Percentiles rank a stretch among this genome's conserved stretches.
Conservation (phyloP, 108 stramenopile species). For the Nitzschia palea region DNA sequence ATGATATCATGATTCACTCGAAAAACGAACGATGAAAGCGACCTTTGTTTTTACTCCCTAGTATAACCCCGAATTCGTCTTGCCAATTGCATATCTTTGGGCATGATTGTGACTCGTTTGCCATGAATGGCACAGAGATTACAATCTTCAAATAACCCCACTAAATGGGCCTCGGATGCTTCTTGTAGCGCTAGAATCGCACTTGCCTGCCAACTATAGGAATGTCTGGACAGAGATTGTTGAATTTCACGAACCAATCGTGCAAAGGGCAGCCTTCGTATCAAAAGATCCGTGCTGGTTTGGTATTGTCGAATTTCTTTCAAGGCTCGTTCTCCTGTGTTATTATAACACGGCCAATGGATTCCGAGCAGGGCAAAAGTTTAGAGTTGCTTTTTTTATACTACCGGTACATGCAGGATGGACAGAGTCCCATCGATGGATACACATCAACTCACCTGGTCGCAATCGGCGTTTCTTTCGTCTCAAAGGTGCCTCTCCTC, state of each 20-base stretch:
- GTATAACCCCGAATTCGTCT: constrained; percentile 82
- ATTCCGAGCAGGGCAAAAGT: background rate
- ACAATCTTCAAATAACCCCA: constrained; percentile 94
- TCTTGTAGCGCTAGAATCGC: constrained; percentile 96
- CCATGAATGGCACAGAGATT: constrained; percentile 97
- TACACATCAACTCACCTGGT: constrained; percentile 46
- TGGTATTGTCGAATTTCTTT: constrained; percentile 94
- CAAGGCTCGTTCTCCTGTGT: constrained; percentile 81
- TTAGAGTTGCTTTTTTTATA: background rate
- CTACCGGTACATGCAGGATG: too few species aligned
- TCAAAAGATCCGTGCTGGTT: constrained; percentile 85
- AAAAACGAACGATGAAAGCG: too few species aligned
- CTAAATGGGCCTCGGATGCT: constrained; percentile 92
- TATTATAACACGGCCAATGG: background rate
- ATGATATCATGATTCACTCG: too few species aligned
- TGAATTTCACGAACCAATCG: constrained; percentile 90
- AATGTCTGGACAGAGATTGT: constrained; percentile 42
- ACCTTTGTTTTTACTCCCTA: constrained; percentile 46
- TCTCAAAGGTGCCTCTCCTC: constrained; percentile 12
- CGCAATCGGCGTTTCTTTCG: constrained; percentile 57
- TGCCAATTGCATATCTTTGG: constrained; percentile 96
- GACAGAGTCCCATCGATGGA: too few species aligned
- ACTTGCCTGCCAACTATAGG: constrained; percentile 93
- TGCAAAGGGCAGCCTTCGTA: constrained; percentile 96
- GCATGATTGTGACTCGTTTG: constrained; percentile 97